phyloP scores from a whole-genome alignment of 2,329 filamentous ascomycete genomes.

The Hypoxylon rubiginosum region DNA sequence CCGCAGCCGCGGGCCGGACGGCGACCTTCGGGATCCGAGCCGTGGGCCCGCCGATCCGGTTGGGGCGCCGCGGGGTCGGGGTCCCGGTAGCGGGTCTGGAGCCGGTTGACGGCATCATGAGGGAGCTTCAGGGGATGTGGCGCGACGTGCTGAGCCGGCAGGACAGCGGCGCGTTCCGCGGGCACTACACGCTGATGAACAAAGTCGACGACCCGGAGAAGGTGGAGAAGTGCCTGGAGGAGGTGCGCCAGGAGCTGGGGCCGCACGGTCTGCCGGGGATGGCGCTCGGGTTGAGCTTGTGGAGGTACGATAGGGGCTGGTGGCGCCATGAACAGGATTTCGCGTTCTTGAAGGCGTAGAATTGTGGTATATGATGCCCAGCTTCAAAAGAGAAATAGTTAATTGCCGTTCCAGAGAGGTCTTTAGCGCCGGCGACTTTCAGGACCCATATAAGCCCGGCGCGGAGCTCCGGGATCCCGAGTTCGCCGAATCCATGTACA shows the following conservation, averaged over 20 bases:
- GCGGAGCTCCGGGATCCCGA: no score
- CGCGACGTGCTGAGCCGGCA: conserved; percentile 31
- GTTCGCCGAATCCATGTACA: no score
- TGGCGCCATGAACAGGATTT: conserved; percentile 36
- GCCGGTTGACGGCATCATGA: conserved; percentile 15
- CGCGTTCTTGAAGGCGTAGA: conserved; percentile 13
- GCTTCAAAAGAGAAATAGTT: not conserved
- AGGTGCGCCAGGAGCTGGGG: conserved; percentile 15
- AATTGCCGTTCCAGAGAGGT: no score
- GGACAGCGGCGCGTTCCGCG: conserved; percentile 29
- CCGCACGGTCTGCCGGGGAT: conserved; percentile 19
- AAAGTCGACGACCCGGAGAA: conserved; percentile 28
- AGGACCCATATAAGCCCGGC: not conserved
- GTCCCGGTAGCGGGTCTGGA: conserved; percentile 25
- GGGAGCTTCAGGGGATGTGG: conserved; percentile 27
- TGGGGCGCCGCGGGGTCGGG: conserved; percentile 29
- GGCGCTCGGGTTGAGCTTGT: conserved; percentile 32
- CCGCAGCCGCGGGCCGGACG: conserved; percentile 3
- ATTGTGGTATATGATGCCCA: not conserved
- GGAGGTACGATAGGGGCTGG: conserved; percentile 39
- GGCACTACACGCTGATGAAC: conserved; percentile 43
- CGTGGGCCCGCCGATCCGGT: conserved; percentile 22
- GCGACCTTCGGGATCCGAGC: conserved; percentile 20
- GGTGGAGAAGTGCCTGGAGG: conserved; percentile 23
- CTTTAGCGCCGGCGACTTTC: conserved; percentile 28